These are phyloP conservation scores for Mucor circinelloides DNA, from an alignment of 371 early-diverging fungal species.

Conservation along the genomic window DNA sequence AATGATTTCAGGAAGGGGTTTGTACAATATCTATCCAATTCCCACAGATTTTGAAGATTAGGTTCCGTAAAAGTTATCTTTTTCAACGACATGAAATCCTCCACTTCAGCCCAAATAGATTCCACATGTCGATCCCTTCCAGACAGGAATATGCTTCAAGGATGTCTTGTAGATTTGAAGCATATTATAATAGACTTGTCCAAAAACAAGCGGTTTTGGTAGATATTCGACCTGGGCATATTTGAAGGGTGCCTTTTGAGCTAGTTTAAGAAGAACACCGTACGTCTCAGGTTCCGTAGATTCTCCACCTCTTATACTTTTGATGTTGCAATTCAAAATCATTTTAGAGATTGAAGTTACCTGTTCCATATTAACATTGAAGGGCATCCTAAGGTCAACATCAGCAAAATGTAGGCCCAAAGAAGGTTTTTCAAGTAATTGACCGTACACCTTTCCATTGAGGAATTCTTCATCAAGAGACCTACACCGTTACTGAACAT, in stretches of 20 bases:
- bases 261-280: background rate
- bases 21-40: background rate
- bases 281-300: background rate
- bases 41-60: background rate
- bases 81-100: no score
- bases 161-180: no score
- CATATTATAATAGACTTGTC: no score
- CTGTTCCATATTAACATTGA: background rate
- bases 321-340: background rate
- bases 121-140: no score
- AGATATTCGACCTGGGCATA: background rate
- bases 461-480: background rate
- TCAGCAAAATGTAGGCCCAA: background rate
- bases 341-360: background rate
- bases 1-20: background rate
- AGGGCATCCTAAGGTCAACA: background rate
- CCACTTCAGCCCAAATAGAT: no score
- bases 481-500: background rate
- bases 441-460: background rate
- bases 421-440: background rate
- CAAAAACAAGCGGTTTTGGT: background rate
- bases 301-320: background rate
- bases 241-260: background rate
- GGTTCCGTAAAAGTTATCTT: no score
- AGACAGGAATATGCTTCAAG: no score